These are phyloP conservation scores for Penicillium sp. DNA, from an alignment of 2,329 filamentous ascomycete species.

Conservation along the genomic window DNA sequence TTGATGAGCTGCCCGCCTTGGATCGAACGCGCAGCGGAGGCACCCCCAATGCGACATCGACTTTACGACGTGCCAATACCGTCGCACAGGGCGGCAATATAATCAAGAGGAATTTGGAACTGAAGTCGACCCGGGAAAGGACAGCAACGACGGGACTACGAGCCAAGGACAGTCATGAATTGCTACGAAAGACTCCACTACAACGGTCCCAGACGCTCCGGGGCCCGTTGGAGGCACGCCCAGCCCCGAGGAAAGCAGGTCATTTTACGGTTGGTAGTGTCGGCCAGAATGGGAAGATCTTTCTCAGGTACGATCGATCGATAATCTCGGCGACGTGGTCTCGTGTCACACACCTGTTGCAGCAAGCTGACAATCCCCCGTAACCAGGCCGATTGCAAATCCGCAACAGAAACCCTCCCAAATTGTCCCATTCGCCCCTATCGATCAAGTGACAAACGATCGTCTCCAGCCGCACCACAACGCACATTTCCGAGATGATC, in stretches of 20 bases:
- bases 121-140: constrained; percentile 38
- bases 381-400: constrained; percentile 42
- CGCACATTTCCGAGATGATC: constrained; percentile 33
- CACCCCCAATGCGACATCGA: constrained; percentile 26
- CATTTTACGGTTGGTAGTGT: constrained; percentile 82
- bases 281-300: constrained; percentile 81
- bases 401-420: constrained; percentile 36
- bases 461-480: constrained; percentile 49
- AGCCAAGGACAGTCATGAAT: constrained; percentile 59
- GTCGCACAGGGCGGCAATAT: constrained; percentile 40
- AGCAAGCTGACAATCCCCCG: constrained; percentile 19
- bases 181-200: constrained; percentile 44
- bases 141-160: constrained; percentile 42
- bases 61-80: constrained; percentile 44
- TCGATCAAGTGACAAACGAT: constrained; percentile 64
- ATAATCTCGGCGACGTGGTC: constrained; percentile 12
- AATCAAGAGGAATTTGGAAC: constrained; percentile 33
- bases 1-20: constrained; percentile 21
- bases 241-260: constrained; percentile 67
- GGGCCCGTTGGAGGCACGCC: constrained; percentile 61
- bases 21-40: constrained; percentile 23
- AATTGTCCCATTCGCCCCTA: constrained; percentile 38
- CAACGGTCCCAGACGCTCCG: constrained; percentile 53
- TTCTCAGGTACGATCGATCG: constrained; percentile 67
- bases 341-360: constrained; percentile 18